Percentiles rank a stretch among this genome's conserved stretches.
Evolutionary conservation across 495 filamentous ascomycete genomes (phyloP).

Genomic region (Pyrenula aspistea): DNA sequence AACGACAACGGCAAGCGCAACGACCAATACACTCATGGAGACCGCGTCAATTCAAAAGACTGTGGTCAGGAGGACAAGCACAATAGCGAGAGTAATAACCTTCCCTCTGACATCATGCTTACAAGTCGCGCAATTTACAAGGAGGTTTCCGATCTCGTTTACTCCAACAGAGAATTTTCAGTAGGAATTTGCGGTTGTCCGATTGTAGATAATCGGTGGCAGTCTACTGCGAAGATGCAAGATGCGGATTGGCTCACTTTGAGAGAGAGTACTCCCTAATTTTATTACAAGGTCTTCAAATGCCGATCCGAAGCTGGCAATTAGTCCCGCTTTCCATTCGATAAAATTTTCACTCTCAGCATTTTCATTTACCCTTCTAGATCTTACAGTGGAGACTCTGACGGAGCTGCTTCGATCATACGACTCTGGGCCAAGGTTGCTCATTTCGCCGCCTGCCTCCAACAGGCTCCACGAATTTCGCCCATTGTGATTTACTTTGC

Average conservation of each 20-base stretch:
- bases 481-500: neutral
- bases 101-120: neutral
- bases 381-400: neutral
- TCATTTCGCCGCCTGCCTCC: neutral
- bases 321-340: neutral
- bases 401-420: neutral
- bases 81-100: no score
- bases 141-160: neutral
- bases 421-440: neutral
- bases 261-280: no score
- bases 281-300: no score
- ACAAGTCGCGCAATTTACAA: neutral
- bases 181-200: no score
- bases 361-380: neutral
- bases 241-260: no score
- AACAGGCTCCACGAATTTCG: neutral
- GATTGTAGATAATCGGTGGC: no score
- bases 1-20: no score
- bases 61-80: no score
- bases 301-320: no score
- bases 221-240: no score
- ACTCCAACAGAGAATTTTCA: neutral
- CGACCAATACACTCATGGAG: neutral
- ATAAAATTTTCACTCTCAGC: neutral
- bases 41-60: no score